Conservation (phyloP, 148 eudicot genomes). For the Polygonum aviculare region DNA sequence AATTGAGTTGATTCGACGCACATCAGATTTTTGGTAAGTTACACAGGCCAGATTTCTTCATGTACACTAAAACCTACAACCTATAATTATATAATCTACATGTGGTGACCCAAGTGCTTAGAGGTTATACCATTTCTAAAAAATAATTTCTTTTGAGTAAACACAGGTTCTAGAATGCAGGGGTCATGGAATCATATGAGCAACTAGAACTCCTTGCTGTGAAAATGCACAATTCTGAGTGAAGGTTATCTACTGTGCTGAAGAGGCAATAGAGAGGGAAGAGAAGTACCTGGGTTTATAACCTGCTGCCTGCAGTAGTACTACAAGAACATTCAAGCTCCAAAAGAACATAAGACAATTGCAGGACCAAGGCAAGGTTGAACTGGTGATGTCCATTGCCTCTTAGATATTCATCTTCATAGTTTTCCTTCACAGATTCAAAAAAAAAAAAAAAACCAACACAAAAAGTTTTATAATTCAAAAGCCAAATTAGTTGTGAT, state of each 20-base stretch:
- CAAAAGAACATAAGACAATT: slow-evolving; percentile 55
- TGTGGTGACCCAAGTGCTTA: background rate
- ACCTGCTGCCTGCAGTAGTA: slow-evolving; percentile 70
- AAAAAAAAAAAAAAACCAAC: background rate
- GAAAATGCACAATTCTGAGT: background rate
- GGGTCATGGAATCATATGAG: background rate
- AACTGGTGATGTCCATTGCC: slow-evolving; percentile 42
- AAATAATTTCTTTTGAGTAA: background rate
- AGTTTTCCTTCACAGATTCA: slow-evolving; percentile 21
- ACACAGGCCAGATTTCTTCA: background rate
- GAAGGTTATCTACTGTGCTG: background rate
- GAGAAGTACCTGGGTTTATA: slow-evolving; percentile 19
- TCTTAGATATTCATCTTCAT: slow-evolving; percentile 34
- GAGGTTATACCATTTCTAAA: background rate
- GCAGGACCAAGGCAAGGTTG: slow-evolving; percentile 52
- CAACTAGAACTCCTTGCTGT: background rate
- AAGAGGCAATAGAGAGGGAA: background rate
- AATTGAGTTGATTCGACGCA: background rate
- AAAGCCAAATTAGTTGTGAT: background rate
- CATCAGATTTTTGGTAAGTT: background rate
- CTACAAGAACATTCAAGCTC: slow-evolving; percentile 63
- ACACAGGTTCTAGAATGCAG: background rate
- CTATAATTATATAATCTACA: background rate
- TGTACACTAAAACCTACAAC: background rate
- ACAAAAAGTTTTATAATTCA: background rate